Evolutionary conservation across 495 filamentous ascomycete genomes (phyloP).

Genomic region (Bryoglossum gracile): DNA sequence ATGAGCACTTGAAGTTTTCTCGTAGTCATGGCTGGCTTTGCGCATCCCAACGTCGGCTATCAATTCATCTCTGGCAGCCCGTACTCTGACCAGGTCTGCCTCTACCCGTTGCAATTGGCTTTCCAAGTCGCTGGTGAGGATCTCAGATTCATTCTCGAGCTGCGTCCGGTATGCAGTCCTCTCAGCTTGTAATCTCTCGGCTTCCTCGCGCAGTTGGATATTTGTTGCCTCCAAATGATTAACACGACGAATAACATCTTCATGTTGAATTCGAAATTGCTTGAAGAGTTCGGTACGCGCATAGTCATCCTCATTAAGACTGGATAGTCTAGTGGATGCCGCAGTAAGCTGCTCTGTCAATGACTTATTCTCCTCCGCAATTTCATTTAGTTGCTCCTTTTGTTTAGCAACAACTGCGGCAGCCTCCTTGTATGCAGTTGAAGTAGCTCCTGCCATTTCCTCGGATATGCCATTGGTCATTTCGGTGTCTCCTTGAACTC

Average conservation of each 20-base stretch:
- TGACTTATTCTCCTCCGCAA: conserved; percentile 71
- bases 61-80: conserved; percentile 75
- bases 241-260: conserved; percentile 84
- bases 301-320: conserved; percentile 87
- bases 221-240: conserved; percentile 90
- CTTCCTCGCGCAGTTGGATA: conserved; percentile 74
- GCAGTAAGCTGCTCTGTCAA: conserved; percentile 73
- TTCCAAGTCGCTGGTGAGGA: conserved; percentile 64
- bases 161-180: conserved; percentile 71
- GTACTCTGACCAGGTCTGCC: conserved; percentile 75
- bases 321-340: conserved; percentile 45
- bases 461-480: conserved; percentile 42
- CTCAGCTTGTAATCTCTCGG: conserved; percentile 76
- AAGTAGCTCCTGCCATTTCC: conserved; percentile 50
- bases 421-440: conserved; percentile 59
- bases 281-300: conserved; percentile 89
- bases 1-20: conserved; percentile 57
- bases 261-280: conserved; percentile 77
- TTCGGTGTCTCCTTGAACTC: conserved; percentile 49
- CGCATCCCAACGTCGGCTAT: conserved; percentile 73
- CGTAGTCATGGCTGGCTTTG: conserved; percentile 70
- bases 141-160: conserved; percentile 70
- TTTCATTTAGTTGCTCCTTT: conserved; percentile 75
- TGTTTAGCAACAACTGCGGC: conserved; percentile 67
- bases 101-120: conserved; percentile 73